phyloP scores from a whole-genome alignment of 2,329 filamentous ascomycete species.

The Helminthosporium solani region DNA sequence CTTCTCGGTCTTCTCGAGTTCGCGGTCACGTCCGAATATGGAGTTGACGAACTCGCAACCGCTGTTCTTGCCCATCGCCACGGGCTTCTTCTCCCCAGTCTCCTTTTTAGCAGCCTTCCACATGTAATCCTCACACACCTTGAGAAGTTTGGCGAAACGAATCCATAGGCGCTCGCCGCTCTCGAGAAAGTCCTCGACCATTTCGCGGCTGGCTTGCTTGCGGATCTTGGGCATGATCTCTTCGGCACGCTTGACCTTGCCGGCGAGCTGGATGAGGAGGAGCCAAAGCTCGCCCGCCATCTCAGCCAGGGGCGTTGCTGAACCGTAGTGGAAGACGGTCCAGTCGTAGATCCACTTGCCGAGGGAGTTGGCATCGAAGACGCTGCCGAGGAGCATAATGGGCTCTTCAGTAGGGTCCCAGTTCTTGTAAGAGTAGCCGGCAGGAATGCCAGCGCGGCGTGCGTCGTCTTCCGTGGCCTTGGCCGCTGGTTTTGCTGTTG shows the following conservation, averaged over 20 bases:
- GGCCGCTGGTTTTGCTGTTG: conserved; percentile 36
- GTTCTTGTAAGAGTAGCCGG: conserved; percentile 94
- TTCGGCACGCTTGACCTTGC: conserved; percentile 89
- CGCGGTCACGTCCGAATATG: conserved; percentile 87
- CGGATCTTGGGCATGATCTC: conserved; percentile 74
- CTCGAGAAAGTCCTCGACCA: conserved; percentile 87
- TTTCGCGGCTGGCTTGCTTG: conserved; percentile 70
- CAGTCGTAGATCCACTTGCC: conserved; percentile 99
- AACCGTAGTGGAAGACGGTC: conserved; percentile 88
- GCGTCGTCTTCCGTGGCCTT: conserved; percentile 67
- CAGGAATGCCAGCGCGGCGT: conserved; percentile 68
- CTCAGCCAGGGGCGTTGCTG: conserved; percentile 80
- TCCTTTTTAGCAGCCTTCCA: conserved; percentile 78
- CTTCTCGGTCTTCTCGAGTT: conserved; percentile 86
- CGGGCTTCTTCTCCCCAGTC: conserved; percentile 59
- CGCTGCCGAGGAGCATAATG: conserved; percentile 89
- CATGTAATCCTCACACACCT: conserved; percentile 93
- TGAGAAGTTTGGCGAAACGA: conserved; percentile 82
- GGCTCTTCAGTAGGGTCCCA: conserved; percentile 95
- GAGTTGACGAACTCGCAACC: conserved; percentile 95
- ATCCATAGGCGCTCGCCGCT: conserved; percentile 83
- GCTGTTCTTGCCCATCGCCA: conserved; percentile 81
- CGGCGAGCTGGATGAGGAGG: conserved; percentile 86
- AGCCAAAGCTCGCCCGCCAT: conserved; percentile 95
- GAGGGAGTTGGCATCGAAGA: conserved; percentile 95